Base-by-base conservation (phyloP, 208 protist species). In the Wallacemonas rigidus region DNA sequence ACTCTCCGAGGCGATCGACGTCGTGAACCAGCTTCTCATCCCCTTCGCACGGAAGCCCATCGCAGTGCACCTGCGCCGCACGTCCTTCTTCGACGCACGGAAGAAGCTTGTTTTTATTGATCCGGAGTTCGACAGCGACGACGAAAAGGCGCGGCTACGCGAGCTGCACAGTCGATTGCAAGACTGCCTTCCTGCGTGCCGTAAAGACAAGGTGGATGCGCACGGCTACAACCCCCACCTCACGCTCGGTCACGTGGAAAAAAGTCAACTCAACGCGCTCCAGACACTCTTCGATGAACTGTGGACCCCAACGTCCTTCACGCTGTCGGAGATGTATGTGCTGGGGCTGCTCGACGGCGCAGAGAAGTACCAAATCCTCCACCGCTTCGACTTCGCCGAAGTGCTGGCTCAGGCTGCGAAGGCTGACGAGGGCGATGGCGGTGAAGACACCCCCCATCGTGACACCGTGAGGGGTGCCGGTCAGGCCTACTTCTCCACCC, bases 101-200 rank as follows among this genome's bases (percentile, higher is more conserved):
- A 72, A 72, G 55, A 62, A 60, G 12, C 35, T 72, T 9, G 50
- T 64, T 7, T 72, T 72, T 43, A 26, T 72, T n/a, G 47, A 44
- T 36, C 68, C 69, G 0, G 69, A 73, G 43, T 53, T 11, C 48
- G 51, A 61, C 17, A 43, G 60, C 57, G 69, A 38, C 2, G 51
- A n/a, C 0, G 48, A 53, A 15, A 53, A 53, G 48, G 48, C 48
- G 15, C 48, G 48, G 43, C 54, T 73, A 14, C 40, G 14, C 12
- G 40, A 6, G 39, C 44, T 73, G 39, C 57, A 65, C 5, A 12
- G 17, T 3, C 11, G 38, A 12, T n/a, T 65, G 14, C 54, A 65
- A 36, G 45, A 14, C 5, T 40, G 9, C 39, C 65, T 73, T 36
- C 69, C 69, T 40, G 11, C 26, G 17, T 73, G 69, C 45, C 7